Evolutionary conservation across 2,329 filamentous ascomycete genomes (phyloP), one percentile per base, ranked within the genome.

Genomic region (Curvularia verruculosa): DNA sequence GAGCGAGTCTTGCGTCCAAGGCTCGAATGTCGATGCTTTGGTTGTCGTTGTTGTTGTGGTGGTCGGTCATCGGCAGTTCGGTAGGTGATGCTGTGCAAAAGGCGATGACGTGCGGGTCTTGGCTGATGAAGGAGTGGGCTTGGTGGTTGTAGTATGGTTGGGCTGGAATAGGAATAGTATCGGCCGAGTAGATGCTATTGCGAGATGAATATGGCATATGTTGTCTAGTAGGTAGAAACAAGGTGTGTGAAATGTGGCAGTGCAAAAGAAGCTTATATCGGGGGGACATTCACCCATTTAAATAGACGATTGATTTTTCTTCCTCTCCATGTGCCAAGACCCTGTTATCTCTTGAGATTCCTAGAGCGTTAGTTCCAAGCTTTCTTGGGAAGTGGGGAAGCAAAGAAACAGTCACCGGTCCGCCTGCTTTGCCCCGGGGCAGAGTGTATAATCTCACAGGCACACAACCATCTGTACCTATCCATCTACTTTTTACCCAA

Each of bases 1-100:
- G 18, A 28, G 31, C n/a, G 13, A 49, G 46, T 12, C 48, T 28
- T 10, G 48, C n/a, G 37, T 50, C 8, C 48, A 50, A 28, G 48
- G 29, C 48, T 21, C 36, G 48, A 18, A 31, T 19, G 49, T 53
- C 60, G 59, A 72, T 63, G 44, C 58, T 48, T 58, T 65, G 55
- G 54, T 60, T 63, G 60, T 50, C n/a, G 31, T 62, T 59, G 65
- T 69, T 59, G 54, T 60, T 63, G 60, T 50, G 23, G 31, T 62
- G 60, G 65, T 69, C 60, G 63, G 69, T 72, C 73, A 74, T 74
- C 69, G 66, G 59, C 66, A 57, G 67, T 48, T 49, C 44, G 21
- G 57, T 54, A 21, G 54, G 49, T 28, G 53, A 49, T 23, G 47
- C 39, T 47, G 58, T 39, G 40, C 34, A 41, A 21, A 49, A 53